phyloP scores from a whole-genome alignment of 306 rosid genomes.

The Corylus heterophylla region DNA sequence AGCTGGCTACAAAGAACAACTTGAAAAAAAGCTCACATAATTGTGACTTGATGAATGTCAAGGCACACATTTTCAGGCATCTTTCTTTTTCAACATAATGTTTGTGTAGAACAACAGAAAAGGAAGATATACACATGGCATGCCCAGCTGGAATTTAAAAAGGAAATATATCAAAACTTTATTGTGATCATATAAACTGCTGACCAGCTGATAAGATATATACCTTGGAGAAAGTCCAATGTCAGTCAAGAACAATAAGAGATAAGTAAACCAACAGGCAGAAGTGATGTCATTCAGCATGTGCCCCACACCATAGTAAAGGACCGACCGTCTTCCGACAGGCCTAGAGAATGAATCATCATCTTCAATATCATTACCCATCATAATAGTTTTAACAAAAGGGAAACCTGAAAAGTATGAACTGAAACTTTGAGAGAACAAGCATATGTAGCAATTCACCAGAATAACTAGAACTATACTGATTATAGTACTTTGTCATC shows the following conservation, averaged over 20 bases:
- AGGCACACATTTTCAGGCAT: too few relatives aligned
- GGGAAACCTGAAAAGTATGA: constrained; percentile 44
- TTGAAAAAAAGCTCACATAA: too few relatives aligned
- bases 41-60: too few relatives aligned
- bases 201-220: constrained; percentile 5
- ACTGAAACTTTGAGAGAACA: constrained; percentile 24
- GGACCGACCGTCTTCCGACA: constrained; percentile 65
- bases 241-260: constrained; percentile 78
- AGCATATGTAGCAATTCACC: neutral
- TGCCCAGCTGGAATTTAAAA: neutral
- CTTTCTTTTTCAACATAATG: neutral
- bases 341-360: constrained; percentile 51
- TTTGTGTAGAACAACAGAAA: neutral
- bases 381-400: constrained; percentile 24
- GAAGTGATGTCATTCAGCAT: constrained; percentile 98
- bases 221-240: constrained; percentile 91
- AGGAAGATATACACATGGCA: neutral
- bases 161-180: neutral
- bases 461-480: neutral
- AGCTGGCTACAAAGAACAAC: too few relatives aligned
- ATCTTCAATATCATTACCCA: constrained; percentile 52
- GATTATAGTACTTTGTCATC: neutral
- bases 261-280: constrained; percentile 96
- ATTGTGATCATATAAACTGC: neutral
- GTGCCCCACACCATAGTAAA: constrained; percentile 89